These are phyloP conservation scores for Triticum dicoccoides DNA, from an alignment of 176 grass and related monocot genomes.

Conservation along the genomic window DNA sequence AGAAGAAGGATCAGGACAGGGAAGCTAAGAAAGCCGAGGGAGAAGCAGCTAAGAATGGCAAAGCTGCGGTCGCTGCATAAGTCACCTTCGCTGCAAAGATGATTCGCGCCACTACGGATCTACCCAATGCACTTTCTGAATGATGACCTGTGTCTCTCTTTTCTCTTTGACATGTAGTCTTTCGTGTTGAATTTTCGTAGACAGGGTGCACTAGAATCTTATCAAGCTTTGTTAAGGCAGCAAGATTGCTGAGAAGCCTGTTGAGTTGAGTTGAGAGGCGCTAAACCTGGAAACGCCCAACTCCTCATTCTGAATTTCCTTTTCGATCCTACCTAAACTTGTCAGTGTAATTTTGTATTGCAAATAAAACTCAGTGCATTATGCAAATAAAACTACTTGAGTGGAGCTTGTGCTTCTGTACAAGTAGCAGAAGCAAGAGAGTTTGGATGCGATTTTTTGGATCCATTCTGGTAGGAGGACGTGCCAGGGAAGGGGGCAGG, in stretches of 20 bases:
- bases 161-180: not conserved
- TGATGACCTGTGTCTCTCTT: not conserved
- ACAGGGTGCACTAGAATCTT: not conserved
- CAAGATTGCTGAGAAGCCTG: not conserved
- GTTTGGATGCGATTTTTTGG: not conserved
- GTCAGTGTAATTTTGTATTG: not conserved
- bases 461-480: conserved; percentile 3
- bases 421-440: not conserved
- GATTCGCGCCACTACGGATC: not conserved
- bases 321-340: not conserved
- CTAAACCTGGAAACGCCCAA: not conserved
- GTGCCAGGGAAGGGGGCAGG: not conserved
- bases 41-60: conserved; percentile 34
- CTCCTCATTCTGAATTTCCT: not conserved
- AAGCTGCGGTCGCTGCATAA: conserved; percentile 35
- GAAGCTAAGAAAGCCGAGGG: conserved; percentile 39
- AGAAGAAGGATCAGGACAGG: conserved; percentile 81
- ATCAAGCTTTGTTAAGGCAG: not conserved
- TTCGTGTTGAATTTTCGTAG: not conserved
- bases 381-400: not conserved
- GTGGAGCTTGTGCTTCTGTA: not conserved
- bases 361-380: not conserved
- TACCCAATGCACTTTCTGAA: not conserved
- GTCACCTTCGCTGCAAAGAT: not conserved
- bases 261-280: not conserved